Evolutionary conservation across 2,329 filamentous ascomycete genomes (phyloP), one percentile per base, ranked within the genome.

Genomic region (Pleomassaria siparia): DNA sequence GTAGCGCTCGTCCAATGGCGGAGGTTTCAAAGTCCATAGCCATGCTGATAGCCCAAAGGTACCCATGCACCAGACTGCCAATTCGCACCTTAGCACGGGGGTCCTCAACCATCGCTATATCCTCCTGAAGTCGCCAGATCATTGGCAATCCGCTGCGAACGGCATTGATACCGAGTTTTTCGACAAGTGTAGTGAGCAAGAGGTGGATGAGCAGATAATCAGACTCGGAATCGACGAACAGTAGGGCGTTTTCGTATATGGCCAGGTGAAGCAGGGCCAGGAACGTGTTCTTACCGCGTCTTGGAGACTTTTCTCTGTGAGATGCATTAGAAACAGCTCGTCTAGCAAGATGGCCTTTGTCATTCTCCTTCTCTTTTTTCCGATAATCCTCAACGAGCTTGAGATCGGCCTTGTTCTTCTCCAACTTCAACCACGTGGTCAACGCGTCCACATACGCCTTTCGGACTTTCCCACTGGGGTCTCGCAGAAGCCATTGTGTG

Each of bases 401-500:
- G 41, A 87, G 72, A 59, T 95, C 88, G 4, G 75, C 74, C 48
- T 76, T 79, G 1, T 80, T 86, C 15, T 89, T 88, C 70, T 95
- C 91, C n/a, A 86, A 76, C 47, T 87, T 83, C 43, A 96, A 77
- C 91, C 92, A 99, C 0, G 88, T 88, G 32, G 89, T 70, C 13
- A 97, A 71, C 4, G 90, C 88, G 68, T 95, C 89, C 6, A 86
- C 83, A 59, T 97, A 99, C 0, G 91, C 89, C 65, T 86, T 86
- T 44, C 91, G 84, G 26, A 97, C 91, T 25, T 83, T 79, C 25
- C 83, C 83, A 60, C 91, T 86, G 1, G 83, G 79, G 62, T 96
- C 92, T 29, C 88, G 85, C 16, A 97, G 75, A 36, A 97, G 81
- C 89, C 90, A 96, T 52, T 96, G 90, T 0, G 91, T 96, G n/a